Evolutionary conservation across 306 rosid genomes (phyloP), one percentile per base, ranked within the genome.

Genomic region (Vicia villosa): DNA sequence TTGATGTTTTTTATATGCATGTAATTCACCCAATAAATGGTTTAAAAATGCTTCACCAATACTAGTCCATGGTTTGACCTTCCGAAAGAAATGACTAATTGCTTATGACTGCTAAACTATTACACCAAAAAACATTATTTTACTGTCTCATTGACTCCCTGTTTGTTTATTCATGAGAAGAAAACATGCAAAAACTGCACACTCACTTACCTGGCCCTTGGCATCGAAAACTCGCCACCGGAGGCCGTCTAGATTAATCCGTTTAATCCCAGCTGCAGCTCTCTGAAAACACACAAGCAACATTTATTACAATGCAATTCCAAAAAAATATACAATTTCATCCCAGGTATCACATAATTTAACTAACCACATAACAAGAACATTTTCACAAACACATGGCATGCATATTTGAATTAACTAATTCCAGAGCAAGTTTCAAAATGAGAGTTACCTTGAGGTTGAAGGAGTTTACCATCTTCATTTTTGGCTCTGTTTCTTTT

Each of bases 191-290:
- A 51, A 51, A 56, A 38, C 9, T 47, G n/a, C 40, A 42, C 37
- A 55, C 80, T 41, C 46, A 92, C 96, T 43, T 52, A 92, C 98
- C 94, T 88, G 97, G 75, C 85, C 97, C 77, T 90, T 88, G 43
- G 97, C 98, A 71, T 90, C 97, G 17, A 94, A 93, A 54, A 94
- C 96, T 74, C 87, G 86, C 98, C 96, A 94, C 15, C 96, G 77
- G 63, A 94, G 83, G 58, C 97, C 98, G 0, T 90, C 98, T 7
- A 94, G 91, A 77, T 87, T 80, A 62, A 94, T 94, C 41, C 98
- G 97, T 43, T 76, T 84, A 74, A 90, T 79, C 28, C 97, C 98
- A 54, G 98, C 98, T 20, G 84, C 83, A 16, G 98, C 98, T 88
- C 73, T 94, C 96, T 93, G 79, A 24, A n/a, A 68, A 74, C 15